Conservation (phyloP, 805 yeast genomes). For the Lachancea nothofagi region DNA sequence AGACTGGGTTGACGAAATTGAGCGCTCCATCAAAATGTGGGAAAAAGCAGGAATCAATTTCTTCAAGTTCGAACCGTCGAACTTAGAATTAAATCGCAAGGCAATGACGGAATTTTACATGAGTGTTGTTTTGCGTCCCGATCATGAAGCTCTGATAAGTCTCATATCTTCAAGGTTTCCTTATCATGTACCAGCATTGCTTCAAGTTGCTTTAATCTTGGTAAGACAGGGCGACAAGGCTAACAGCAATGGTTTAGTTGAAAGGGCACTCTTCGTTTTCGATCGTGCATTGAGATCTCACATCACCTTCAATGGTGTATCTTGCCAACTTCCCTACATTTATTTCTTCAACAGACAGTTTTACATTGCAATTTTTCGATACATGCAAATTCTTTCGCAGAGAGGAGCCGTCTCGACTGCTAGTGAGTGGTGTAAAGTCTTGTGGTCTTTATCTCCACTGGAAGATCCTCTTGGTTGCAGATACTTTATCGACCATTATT, state of each 20-base stretch:
- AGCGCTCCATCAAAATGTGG: slow-evolving; percentile 33
- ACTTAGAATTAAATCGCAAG: slow-evolving; percentile 33
- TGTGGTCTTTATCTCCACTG: slow-evolving; percentile 64
- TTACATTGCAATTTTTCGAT: slow-evolving; percentile 66
- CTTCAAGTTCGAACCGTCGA: slow-evolving; percentile 45
- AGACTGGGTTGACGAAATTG: slow-evolving; percentile 49
- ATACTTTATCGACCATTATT: slow-evolving; percentile 75
- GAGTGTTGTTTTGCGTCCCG: slow-evolving; percentile 66
- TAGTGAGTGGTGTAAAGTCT: slow-evolving; percentile 62
- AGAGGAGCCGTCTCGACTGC: slow-evolving; percentile 77
- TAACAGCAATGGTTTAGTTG: slow-evolving; percentile 67
- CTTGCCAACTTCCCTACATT: slow-evolving; percentile 70
- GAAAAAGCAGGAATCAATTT: slow-evolving; percentile 47
- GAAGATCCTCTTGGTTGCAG: slow-evolving; percentile 84
- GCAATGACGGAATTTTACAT: slow-evolving; percentile 49
- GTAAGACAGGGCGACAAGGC: slow-evolving; percentile 69
- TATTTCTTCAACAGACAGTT: slow-evolving; percentile 71
- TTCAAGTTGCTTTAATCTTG: slow-evolving; percentile 70
- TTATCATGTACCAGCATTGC: slow-evolving; percentile 70
- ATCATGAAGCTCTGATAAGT: slow-evolving; percentile 64
- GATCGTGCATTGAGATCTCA: slow-evolving; percentile 64
- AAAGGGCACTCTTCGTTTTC: slow-evolving; percentile 71
- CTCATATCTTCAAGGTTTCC: slow-evolving; percentile 53
- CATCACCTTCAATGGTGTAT: slow-evolving; percentile 49
- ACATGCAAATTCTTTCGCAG: slow-evolving; percentile 63